Base-by-base conservation (phyloP, 2,329 filamentous ascomycete genomes). In the Alternaria triticimaculans region DNA sequence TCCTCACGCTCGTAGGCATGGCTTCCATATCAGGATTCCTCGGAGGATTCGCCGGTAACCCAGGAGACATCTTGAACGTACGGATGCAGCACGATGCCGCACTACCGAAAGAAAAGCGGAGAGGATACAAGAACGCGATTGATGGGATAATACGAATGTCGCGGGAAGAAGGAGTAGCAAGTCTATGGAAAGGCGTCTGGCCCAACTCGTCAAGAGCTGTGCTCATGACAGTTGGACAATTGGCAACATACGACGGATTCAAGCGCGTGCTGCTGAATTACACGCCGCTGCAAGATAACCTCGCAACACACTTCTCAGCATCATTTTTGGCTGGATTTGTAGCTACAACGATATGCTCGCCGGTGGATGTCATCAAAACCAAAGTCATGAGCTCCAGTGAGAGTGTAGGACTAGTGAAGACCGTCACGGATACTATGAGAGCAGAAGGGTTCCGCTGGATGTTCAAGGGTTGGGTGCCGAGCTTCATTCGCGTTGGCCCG, bases 61-160 rank as follows among this genome's bases (percentile, higher is more conserved):
- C 94, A 3, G 95, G 94, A 69, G 96, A 99, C 79, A 94, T 99
- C 33, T 86, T 97, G 75, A 99, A 99, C 81, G 96, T 99, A 54
- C 93, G 96, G 70, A 99, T 99, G 96, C 96, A 99, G 83, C 93
- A 97, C 82, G 96, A 91, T 73, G 90, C 92, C 3, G 89, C 93
- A 0, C 88, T 97, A 1, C 92, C 94, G 0, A 75, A 82, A 1
- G 86, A 86, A 6, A 84, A 96, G 75, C 89, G 93, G 51, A 88
- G 95, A 60, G 96, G 97, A 81, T 99, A 99, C 83, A 90, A 89
- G 67, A 88, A 98, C 80, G 96, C 94, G 4, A 80, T 97, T 51
- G 90, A 98, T 77, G 96, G 96, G 26, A 85, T 98, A 73, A 82
- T 92, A 25, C 89, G 93, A 68, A 97, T 98, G 92, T 87, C 90